Base-by-base conservation (phyloP, 176 grass and related monocot species). In the Cocos nucifera region DNA sequence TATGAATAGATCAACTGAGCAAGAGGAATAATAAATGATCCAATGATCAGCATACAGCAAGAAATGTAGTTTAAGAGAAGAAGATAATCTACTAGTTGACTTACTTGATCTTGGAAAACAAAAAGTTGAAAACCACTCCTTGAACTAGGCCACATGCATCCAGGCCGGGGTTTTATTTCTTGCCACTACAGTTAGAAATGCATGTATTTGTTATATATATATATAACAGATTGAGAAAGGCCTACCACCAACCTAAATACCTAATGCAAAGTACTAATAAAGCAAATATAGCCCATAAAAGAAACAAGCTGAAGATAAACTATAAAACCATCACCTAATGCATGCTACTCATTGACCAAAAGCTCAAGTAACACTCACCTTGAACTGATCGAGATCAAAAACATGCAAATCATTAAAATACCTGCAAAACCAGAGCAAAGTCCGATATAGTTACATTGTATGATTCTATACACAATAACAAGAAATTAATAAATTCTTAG, bases 61-160 rank as follows among this genome's bases (percentile, higher is more conserved):
- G 10, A 44, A 44, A 44, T 44, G 35, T 44, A 44, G 35, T 44
- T 52, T 54, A 71, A 61, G 50, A 60, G 49, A 25, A 53, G 54
- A 25, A 68, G 5, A 61, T 12, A 79, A 49, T 56, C 61, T 32
- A 73, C 23, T 71, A 15, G 19, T 27, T 24, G 49, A 59, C 83
- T 77, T 90, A 80, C 91, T 83, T 90, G 80, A 73, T 96, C 92
- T 88, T 96, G 92, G 72, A 87, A 90, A 62, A 88, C 86, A 72
- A 79, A 73, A 88, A 96, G 78, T 58, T 97, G 92, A 89, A 97
- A 97, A 29, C 92, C 92, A 61, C 92, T 97, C 77, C 92, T 90
- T 78, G 87, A 61, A 72, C 83, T 97, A 59, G 92, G 92, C 92
- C 92, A 97, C 73, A 97, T 61, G 65, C 78, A 86, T 49, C 92